Evolutionary conservation across 2,329 filamentous ascomycete genomes (phyloP).

Genomic region (Arthrobotrys musiformis): DNA sequence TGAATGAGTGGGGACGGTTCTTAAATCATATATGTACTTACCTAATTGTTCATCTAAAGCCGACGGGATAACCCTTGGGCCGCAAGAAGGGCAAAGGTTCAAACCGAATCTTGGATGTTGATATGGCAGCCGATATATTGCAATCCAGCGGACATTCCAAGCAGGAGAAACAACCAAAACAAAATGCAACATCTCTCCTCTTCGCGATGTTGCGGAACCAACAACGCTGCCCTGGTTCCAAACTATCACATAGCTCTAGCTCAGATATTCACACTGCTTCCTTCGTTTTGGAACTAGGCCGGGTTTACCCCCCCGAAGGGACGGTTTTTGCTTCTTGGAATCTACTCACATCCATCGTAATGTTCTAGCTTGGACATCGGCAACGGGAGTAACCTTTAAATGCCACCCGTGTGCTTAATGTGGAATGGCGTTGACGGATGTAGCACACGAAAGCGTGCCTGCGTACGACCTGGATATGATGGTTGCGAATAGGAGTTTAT

Average conservation of each 20-base stretch:
- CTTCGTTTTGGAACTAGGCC: not conserved
- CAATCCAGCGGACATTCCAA: conserved; percentile 13
- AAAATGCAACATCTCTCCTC: conserved; percentile 10
- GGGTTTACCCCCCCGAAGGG: not conserved
- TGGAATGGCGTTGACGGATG: conserved; percentile 2
- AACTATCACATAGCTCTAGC: not conserved
- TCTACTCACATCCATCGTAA: not conserved
- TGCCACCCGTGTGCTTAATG: not conserved
- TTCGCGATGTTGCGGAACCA: conserved; percentile 4
- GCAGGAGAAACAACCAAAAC: conserved; percentile 19
- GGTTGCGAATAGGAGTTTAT: not conserved
- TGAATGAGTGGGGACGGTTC: no score
- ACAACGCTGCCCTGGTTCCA: not conserved
- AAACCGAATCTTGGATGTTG: not conserved
- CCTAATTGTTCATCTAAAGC: not conserved
- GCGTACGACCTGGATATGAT: not conserved
- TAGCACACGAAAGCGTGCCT: conserved; percentile 17
- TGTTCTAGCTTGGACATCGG: not conserved
- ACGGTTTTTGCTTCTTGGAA: not conserved
- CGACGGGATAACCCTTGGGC: not conserved
- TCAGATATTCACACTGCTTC: not conserved
- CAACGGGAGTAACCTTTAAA: conserved; percentile 9
- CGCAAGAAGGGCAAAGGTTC: not conserved
- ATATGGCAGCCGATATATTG: not conserved
- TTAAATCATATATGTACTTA: not conserved